phyloP scores from a whole-genome alignment of 768 basidiomycete genomes.

The Exsudoporus frostii region DNA sequence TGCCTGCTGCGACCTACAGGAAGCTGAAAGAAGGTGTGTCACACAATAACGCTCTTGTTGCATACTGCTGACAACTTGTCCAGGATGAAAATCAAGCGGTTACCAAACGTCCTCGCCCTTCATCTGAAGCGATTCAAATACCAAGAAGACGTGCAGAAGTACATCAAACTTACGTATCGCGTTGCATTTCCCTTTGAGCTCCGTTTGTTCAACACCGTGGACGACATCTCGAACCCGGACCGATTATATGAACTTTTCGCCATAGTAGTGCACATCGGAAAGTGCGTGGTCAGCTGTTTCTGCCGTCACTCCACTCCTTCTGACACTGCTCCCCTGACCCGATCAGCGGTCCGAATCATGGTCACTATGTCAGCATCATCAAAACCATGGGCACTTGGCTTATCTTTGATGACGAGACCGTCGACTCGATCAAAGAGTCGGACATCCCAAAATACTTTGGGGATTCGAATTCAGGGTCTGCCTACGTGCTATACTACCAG shows the following conservation, averaged over 20 bases:
- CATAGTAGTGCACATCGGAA: slow-evolving; percentile 98
- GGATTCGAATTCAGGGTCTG: slow-evolving; percentile 81
- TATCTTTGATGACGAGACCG: slow-evolving; percentile 93
- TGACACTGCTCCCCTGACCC: slow-evolving; percentile 13
- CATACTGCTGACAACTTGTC: slow-evolving; percentile 6
- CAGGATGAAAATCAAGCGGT: slow-evolving; percentile 98
- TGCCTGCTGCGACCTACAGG: slow-evolving; percentile 92
- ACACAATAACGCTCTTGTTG: neutral
- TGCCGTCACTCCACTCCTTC: slow-evolving; percentile 1
- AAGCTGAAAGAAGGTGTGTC: slow-evolving; percentile 90
- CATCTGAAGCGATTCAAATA: slow-evolving; percentile 99
- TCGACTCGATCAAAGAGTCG: slow-evolving; percentile 80
- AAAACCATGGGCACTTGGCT: slow-evolving; percentile 84
- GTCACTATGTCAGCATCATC: slow-evolving; percentile 95
- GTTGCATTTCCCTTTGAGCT: slow-evolving; percentile 96
- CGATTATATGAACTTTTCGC: slow-evolving; percentile 92
- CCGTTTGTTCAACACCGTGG: slow-evolving; percentile 94
- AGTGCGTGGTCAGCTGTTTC: slow-evolving; percentile 53
- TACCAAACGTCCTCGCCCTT: slow-evolving; percentile 92
- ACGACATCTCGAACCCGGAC: slow-evolving; percentile 89
- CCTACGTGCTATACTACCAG: slow-evolving; percentile 97
- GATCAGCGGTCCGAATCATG: slow-evolving; percentile 91
- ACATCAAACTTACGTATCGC: slow-evolving; percentile 94
- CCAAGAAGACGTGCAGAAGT: slow-evolving; percentile 85
- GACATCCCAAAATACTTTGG: slow-evolving; percentile 96